Percentiles rank a stretch among this genome's conserved stretches.
Conservation (phyloP, 1,284 basidiomycete genomes). For the Cystobasidiaceae sp. region DNA sequence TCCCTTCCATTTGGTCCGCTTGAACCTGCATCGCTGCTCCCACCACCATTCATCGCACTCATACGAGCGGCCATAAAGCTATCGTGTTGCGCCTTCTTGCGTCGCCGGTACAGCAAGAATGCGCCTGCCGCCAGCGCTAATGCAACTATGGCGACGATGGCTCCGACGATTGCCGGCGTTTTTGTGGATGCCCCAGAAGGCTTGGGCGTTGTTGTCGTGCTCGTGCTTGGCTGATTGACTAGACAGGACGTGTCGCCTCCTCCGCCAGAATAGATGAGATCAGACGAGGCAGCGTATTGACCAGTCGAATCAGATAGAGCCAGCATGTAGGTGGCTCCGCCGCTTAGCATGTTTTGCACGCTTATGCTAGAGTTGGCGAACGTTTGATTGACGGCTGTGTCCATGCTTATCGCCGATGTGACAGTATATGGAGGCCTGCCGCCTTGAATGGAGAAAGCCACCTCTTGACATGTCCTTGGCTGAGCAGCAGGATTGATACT, state of each 20-base stretch:
- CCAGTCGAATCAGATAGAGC: constrained; percentile 27
- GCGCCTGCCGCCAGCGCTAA: neutral
- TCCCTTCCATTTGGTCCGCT: constrained; percentile 18
- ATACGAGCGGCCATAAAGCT: neutral
- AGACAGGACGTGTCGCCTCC: constrained; percentile 27
- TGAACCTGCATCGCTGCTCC: neutral
- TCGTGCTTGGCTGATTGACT: neutral
- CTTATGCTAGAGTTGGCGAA: constrained; percentile 8
- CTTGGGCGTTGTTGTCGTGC: neutral
- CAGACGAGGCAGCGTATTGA: constrained; percentile 2
- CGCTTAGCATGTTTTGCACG: constrained; percentile 6
- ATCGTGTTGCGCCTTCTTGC: constrained; percentile 4
- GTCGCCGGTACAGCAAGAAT: constrained; percentile 8
- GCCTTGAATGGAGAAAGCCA: neutral
- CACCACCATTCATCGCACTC: neutral
- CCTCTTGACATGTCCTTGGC: constrained; percentile 25
- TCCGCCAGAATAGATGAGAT: constrained; percentile 25
- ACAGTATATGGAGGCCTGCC: constrained; percentile 27
- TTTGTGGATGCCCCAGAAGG: neutral
- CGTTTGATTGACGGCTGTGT: constrained; percentile 15
- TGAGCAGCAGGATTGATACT: constrained; percentile 18
- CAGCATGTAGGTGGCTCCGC: constrained; percentile 20
- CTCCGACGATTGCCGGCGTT: constrained; percentile 1
- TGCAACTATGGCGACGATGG: neutral
- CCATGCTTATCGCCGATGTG: constrained; percentile 9